Percentiles rank a stretch among this genome's conserved stretches.
phyloP scores from a whole-genome alignment of 345 rosid genomes.

The Gossypium sturtianum region DNA sequence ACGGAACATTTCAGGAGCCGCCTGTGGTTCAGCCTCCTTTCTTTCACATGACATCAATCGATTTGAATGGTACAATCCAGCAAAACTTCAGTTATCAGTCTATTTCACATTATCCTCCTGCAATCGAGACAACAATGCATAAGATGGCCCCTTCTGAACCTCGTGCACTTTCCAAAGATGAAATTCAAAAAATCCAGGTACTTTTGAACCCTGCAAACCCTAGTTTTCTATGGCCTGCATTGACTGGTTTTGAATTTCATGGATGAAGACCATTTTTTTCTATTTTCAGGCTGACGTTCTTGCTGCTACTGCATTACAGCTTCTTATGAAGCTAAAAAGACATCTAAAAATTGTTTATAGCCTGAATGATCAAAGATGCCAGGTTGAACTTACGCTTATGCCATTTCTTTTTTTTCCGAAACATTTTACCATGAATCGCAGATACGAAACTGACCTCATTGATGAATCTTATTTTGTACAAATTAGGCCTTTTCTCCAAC shows the following conservation, averaged over 20 bases:
- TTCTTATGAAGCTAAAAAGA: slow-evolving; percentile 90
- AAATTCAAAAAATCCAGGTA: slow-evolving; percentile 77
- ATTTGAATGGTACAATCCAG: slow-evolving; percentile 54
- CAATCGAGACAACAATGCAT: slow-evolving; percentile 33
- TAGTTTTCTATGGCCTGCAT: neutral
- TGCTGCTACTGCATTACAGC: slow-evolving; percentile 75
- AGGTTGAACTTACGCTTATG: slow-evolving; percentile 40
- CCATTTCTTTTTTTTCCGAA: neutral
- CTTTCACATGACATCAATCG: slow-evolving; percentile 36
- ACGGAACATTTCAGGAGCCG: slow-evolving; percentile 43
- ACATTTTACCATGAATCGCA: neutral
- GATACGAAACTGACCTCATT: neutral
- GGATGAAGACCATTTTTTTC: neutral
- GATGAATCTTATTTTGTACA: neutral
- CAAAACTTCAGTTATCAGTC: slow-evolving; percentile 41
- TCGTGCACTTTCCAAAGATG: slow-evolving; percentile 50
- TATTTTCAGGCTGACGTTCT: slow-evolving; percentile 61
- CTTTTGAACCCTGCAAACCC: neutral
- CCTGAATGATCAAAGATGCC: slow-evolving; percentile 88
- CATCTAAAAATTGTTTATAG: slow-evolving; percentile 81
- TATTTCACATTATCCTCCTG: slow-evolving; percentile 20
- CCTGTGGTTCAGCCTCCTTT: slow-evolving; percentile 28
- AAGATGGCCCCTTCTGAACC: slow-evolving; percentile 30
- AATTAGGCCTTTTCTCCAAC: slow-evolving; percentile 83
- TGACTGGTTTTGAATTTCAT: neutral